Percentiles rank a stretch among this genome's conserved stretches.
phyloP scores from a whole-genome alignment of 257 asterid genomes.

The Echites panduratus region DNA sequence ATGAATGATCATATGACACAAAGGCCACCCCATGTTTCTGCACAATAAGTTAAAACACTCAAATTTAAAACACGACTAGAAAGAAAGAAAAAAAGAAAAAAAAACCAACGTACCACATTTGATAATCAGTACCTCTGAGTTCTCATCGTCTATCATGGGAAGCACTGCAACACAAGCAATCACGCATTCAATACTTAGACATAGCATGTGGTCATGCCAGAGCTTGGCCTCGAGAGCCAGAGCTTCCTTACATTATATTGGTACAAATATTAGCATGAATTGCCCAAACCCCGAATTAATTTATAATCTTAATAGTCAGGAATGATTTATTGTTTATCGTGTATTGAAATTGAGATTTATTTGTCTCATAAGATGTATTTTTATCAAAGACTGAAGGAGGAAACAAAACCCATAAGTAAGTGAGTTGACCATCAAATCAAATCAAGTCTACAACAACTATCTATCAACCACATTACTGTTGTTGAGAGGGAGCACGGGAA shows the following conservation, averaged over 20 bases:
- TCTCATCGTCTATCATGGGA: neutral
- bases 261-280: too few species aligned
- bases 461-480: neutral
- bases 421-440: too few species aligned
- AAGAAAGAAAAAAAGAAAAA: neutral
- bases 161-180: neutral
- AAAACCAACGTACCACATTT: neutral
- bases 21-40: neutral
- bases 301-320: too few species aligned
- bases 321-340: too few species aligned
- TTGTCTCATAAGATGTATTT: too few species aligned
- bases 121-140: conserved; percentile 1
- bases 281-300: too few species aligned
- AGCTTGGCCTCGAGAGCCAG: neutral
- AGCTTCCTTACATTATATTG: neutral
- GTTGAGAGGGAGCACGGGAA: neutral
- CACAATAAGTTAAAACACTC: conserved; percentile 8
- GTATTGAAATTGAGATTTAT: too few species aligned
- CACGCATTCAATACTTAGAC: neutral
- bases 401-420: too few species aligned
- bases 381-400: too few species aligned
- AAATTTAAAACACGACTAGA: neutral
- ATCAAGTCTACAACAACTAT: neutral
- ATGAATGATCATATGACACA: neutral
- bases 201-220: conserved; percentile 15